phyloP scores from a whole-genome alignment of 805 yeast genomes.

The Ogataea glucozyma region DNA sequence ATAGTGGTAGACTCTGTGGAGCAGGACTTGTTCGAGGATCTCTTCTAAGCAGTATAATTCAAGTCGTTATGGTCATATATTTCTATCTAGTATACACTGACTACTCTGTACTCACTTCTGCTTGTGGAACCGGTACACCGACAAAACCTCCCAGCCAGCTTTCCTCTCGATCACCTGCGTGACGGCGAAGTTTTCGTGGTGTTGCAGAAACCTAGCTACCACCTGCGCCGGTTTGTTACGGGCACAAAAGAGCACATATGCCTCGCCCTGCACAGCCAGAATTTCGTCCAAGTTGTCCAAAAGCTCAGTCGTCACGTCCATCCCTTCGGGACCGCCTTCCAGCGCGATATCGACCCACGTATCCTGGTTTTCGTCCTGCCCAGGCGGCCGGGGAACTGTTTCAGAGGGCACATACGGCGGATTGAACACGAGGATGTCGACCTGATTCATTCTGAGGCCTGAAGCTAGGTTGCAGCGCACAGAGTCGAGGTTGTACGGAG shows the following conservation, averaged over 20 bases:
- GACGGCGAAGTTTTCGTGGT: slow-evolving; percentile 48
- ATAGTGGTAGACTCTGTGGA: slow-evolving; percentile 49
- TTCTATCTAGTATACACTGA: not conserved
- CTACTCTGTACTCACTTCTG: not conserved
- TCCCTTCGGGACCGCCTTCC: slow-evolving; percentile 87
- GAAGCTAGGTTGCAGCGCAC: slow-evolving; percentile 61
- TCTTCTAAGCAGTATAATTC: slow-evolving; percentile 39
- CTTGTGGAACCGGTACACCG: slow-evolving; percentile 63
- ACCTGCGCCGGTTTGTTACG: slow-evolving; percentile 77
- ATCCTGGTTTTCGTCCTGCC: slow-evolving; percentile 38
- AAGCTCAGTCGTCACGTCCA: slow-evolving; percentile 75
- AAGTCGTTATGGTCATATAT: no score
- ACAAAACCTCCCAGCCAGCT: slow-evolving; percentile 95
- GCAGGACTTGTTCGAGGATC: slow-evolving; percentile 59
- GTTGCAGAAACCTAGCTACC: slow-evolving; percentile 43
- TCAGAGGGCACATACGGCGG: slow-evolving; percentile 98
- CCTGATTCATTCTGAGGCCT: slow-evolving; percentile 43
- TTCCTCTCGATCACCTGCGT: slow-evolving; percentile 61
- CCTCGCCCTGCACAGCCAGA: slow-evolving; percentile 65
- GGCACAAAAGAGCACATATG: slow-evolving; percentile 89
- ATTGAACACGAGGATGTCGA: slow-evolving; percentile 82
- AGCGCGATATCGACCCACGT: slow-evolving; percentile 87
- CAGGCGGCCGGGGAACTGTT: slow-evolving; percentile 62
- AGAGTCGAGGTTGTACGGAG: slow-evolving; percentile 39
- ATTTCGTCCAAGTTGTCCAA: slow-evolving; percentile 53